Base-by-base conservation (phyloP, 805 yeast genomes). In the Zygosaccharomyces bailii region DNA sequence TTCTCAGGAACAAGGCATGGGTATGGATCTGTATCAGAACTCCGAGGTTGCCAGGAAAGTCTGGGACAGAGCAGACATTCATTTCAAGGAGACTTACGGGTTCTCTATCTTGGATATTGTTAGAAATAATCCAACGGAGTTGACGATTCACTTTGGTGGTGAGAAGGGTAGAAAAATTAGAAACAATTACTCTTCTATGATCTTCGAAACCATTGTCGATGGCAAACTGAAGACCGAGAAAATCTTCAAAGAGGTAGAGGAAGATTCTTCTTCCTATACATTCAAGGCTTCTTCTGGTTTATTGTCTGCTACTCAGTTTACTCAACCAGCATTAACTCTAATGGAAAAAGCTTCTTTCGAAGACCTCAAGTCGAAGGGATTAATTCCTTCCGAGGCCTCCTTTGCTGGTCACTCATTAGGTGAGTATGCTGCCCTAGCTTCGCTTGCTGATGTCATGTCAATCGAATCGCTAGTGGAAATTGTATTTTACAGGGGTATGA, bases 1-100 rank as follows among this genome's bases (percentile, higher is more conserved):
- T 69, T 91, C 99, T 49, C 99, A 93, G 72, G 99, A 95, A 70
- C 99, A 95, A 75, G 97, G 97, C 67, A 93, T 93, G 99, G 99
- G 99, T 77, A 93, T 93, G 99, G 99, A 93, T 69, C 78, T 93
- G 65, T 93, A 93, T 70, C 82, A 82, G 54, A 76, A 85, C 33
- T 86, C 96, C 40, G 89, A 80, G 23, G 96, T 93, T 66, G 99
- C 99, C 43, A 82, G 82, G 61, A 80, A 79, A 52, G 97, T 93
- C 51, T 93, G 99, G 99, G 98, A 93, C 68, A 85, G 88, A 66
- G 99, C 99, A 50, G 99, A 93, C 67, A 67, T 69, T 47, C 99
- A 95, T 70, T 93, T 95, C 75, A 75, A 88, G 65, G 75, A 80
- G 63, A 90, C 91, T 67, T 93, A 93, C 62, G 99, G 99, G 46